Evolutionary conservation across 768 basidiomycete species (phyloP).

Genomic region (Collybiopsis luxurians): DNA sequence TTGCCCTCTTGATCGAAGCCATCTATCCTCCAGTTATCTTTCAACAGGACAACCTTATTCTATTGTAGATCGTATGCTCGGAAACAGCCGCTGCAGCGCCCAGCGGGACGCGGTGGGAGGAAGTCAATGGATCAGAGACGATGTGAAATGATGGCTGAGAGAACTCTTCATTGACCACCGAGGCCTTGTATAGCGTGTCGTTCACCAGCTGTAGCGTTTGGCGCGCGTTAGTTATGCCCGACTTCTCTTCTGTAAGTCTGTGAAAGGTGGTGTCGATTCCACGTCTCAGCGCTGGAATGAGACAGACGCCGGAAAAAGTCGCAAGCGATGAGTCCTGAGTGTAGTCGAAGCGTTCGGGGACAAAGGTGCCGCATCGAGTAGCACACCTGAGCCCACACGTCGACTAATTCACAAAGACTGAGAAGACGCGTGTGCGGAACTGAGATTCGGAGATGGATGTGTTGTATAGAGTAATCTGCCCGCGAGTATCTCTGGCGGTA

Average conservation of each 20-base stretch:
- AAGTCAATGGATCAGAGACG: not conserved
- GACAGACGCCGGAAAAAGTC: not conserved
- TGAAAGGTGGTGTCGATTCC: not conserved
- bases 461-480: not conserved
- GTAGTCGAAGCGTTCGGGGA: not conserved
- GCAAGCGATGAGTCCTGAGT: not conserved
- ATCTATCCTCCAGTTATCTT: not conserved
- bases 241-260: not conserved
- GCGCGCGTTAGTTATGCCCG: not conserved
- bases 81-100: not conserved
- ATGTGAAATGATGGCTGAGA: not conserved
- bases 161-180: not conserved
- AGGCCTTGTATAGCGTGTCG: not conserved
- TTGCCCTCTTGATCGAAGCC: not conserved
- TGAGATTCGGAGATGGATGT: not conserved
- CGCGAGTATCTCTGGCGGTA: not conserved
- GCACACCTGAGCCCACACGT: not conserved
- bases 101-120: not conserved
- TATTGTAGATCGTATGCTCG: not conserved
- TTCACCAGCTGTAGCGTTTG: not conserved
- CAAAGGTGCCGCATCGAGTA: not conserved
- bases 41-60: not conserved
- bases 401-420: not conserved
- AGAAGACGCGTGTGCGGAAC: not conserved
- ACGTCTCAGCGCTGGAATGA: not conserved